A percentile compares a stretch with the other conserved stretches of the same genome.
phyloP scores from a whole-genome alignment of 1,284 basidiomycete species.

The Leccinum pachyderme region DNA sequence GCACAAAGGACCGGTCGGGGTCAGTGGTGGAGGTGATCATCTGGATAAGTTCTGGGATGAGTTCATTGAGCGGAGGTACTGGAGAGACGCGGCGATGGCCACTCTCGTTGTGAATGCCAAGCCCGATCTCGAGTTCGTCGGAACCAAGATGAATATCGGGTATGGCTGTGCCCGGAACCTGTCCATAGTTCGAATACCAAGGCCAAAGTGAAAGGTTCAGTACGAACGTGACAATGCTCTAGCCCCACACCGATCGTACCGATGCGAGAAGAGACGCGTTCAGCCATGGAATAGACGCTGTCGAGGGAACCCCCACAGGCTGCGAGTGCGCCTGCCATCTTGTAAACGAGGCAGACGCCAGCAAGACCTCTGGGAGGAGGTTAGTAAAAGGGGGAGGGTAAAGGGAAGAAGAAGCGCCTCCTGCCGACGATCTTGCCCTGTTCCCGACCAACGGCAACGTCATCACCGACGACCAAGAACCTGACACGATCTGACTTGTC shows the following conservation, averaged over 20 bases:
- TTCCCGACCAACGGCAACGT: conserved; percentile 81
- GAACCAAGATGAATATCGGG: conserved; percentile 56
- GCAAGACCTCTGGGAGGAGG: conserved; percentile 66
- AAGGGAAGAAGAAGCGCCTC: conserved; percentile 46
- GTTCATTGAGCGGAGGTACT: conserved; percentile 64
- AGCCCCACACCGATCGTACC: conserved; percentile 90
- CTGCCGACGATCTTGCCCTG: conserved; percentile 83
- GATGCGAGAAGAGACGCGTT: conserved; percentile 63
- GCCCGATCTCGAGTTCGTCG: conserved; percentile 81
- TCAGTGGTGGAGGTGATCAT: conserved; percentile 76
- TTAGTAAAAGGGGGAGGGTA: neutral
- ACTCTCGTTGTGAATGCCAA: conserved; percentile 92
- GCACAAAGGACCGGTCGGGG: conserved; percentile 81
- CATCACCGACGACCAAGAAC: conserved; percentile 88
- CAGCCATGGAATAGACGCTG: conserved; percentile 68
- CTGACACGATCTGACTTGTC: conserved; percentile 66
- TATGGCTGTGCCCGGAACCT: conserved; percentile 80
- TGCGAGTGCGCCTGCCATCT: conserved; percentile 84
- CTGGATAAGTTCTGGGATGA: conserved; percentile 71
- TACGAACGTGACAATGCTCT: conserved; percentile 82
- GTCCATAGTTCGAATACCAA: neutral
- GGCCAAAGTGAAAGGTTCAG: neutral
- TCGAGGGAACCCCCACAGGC: conserved; percentile 70
- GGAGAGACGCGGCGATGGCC: conserved; percentile 74
- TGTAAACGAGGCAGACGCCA: conserved; percentile 89